Evolutionary conservation across 345 rosid species (phyloP).

Genomic region (Heritiera littoralis): DNA sequence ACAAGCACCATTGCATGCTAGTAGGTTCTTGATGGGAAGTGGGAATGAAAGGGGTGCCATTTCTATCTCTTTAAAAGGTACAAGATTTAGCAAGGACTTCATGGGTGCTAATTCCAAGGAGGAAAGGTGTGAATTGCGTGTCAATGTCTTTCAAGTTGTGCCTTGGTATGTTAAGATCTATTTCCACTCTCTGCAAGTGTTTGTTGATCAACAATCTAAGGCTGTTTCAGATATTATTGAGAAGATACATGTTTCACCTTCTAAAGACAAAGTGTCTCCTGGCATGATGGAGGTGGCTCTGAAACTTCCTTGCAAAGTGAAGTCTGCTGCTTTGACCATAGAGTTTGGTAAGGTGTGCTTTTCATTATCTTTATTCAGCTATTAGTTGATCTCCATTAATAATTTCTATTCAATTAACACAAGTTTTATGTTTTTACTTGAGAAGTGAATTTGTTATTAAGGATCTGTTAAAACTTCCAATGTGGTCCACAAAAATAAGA

Average conservation of each 20-base stretch:
- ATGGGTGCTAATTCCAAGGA: constrained; percentile 19
- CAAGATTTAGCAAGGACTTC: constrained; percentile 40
- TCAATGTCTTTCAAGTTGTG: constrained; percentile 78
- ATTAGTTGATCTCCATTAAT: neutral
- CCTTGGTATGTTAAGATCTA: constrained; percentile 97
- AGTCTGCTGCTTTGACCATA: constrained; percentile 72
- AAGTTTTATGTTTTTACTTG: neutral
- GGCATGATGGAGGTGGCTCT: constrained; percentile 87
- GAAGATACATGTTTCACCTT: constrained; percentile 77
- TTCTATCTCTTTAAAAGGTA: constrained; percentile 75
- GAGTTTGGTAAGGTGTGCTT: constrained; percentile 87
- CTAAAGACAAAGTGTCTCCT: constrained; percentile 85
- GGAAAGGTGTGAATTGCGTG: constrained; percentile 55
- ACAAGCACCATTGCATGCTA: constrained; percentile 72
- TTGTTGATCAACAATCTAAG: constrained; percentile 66
- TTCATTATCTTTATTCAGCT: constrained; percentile 7
- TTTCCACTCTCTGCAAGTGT: constrained; percentile 67
- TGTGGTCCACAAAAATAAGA: neutral
- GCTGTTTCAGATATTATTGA: constrained; percentile 51
- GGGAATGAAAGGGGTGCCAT: constrained; percentile 97
- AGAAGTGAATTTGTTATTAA: neutral
- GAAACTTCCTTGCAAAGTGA: constrained; percentile 70
- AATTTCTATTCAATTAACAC: neutral
- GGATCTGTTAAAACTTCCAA: neutral
- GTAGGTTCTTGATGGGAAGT: constrained; percentile 94